These are phyloP conservation scores for Kregervanrija delftensis DNA, from an alignment of 805 yeast species.

Conservation along the genomic window DNA sequence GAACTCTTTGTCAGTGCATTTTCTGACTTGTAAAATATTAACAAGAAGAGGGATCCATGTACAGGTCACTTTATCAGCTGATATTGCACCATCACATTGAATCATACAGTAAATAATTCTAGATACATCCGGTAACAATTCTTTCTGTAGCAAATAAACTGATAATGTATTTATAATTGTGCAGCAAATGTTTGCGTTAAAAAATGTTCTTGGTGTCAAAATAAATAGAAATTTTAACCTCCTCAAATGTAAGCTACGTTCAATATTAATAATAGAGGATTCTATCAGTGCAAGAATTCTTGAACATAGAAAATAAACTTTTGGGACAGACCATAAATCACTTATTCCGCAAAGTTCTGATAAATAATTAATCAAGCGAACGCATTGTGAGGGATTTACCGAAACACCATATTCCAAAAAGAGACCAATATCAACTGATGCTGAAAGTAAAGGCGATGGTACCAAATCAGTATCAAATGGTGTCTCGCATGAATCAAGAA, in stretches of 20 bases:
- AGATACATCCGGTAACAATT: slow-evolving; percentile 22
- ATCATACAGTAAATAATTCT: slow-evolving; percentile 19
- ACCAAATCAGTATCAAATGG: too few relatives aligned
- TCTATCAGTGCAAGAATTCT: slow-evolving; percentile 24
- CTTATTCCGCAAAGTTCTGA: slow-evolving; percentile 2
- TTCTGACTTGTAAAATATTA: background rate
- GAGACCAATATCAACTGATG: slow-evolving; percentile 3
- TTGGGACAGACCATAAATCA: slow-evolving; percentile 30
- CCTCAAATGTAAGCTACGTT: slow-evolving; percentile 25
- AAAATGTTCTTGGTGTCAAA: slow-evolving; percentile 18
- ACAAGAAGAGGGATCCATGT: slow-evolving; percentile 18
- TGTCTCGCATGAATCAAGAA: background rate
- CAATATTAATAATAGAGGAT: slow-evolving; percentile 16
- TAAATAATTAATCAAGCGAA: slow-evolving; percentile 8
- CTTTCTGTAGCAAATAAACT: slow-evolving; percentile 13
- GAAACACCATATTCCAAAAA: slow-evolving; percentile 14
- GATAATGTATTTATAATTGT: slow-evolving; percentile 3
- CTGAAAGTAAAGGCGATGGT: background rate
- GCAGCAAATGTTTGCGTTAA: slow-evolving; percentile 13
- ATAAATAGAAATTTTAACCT: slow-evolving; percentile 31
- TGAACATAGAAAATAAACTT: slow-evolving; percentile 33
- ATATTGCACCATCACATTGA: slow-evolving; percentile 1
- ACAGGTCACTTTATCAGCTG: slow-evolving; percentile 5
- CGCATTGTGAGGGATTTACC: slow-evolving; percentile 6
- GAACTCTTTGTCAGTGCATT: background rate